Evolutionary conservation across 345 rosid species (phyloP).

Genomic region (Hypericum perforatum): DNA sequence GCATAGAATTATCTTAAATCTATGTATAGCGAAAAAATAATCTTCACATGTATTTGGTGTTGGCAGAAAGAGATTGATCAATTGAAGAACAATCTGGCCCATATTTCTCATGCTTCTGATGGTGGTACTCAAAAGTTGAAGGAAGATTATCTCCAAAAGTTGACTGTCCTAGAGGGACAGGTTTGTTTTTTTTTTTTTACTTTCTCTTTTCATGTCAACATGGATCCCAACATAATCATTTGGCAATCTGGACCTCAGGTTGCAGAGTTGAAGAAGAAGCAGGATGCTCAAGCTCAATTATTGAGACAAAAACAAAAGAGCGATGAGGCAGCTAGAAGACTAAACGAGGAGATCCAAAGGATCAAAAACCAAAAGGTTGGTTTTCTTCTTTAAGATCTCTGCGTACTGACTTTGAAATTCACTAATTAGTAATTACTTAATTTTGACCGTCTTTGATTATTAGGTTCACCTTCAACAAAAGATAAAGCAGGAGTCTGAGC

Average conservation of each 20-base stretch:
- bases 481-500: slow-evolving; percentile 92
- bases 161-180: slow-evolving; percentile 81
- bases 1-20: background rate
- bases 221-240: background rate
- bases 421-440: slow-evolving; percentile 3
- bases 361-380: slow-evolving; percentile 74
- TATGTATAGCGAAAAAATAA: background rate
- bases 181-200: slow-evolving; percentile 26
- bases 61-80: slow-evolving; percentile 87
- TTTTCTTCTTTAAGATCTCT: slow-evolving; percentile 2
- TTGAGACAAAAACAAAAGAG: slow-evolving; percentile 95
- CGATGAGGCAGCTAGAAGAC: slow-evolving; percentile 71
- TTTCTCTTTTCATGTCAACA: background rate
- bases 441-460: slow-evolving; percentile 1
- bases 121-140: slow-evolving; percentile 79
- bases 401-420: background rate
- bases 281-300: slow-evolving; percentile 90
- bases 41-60: slow-evolving; percentile 10
- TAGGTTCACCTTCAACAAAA: slow-evolving; percentile 88
- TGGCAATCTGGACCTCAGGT: slow-evolving; percentile 38
- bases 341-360: slow-evolving; percentile 89
- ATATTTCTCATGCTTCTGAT: slow-evolving; percentile 63
- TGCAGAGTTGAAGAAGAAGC: slow-evolving; percentile 81
- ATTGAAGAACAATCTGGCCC: slow-evolving; percentile 56
- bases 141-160: slow-evolving; percentile 79